Conservation (phyloP, 2,329 filamentous ascomycete species). For the Alternaria incomplexa region DNA sequence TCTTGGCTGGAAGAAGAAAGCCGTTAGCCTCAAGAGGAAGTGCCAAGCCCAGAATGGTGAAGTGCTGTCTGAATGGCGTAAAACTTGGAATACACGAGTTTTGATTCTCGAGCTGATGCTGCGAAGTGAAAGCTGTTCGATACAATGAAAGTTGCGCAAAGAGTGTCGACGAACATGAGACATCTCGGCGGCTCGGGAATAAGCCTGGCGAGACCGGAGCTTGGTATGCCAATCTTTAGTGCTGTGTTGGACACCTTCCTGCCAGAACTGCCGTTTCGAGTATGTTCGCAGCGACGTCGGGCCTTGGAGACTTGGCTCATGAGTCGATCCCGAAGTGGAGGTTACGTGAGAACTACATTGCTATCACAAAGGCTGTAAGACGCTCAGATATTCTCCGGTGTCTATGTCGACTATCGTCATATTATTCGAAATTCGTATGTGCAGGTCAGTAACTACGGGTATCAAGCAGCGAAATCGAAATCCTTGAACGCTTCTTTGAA, state of each 20-base stretch:
- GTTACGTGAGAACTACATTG: neutral
- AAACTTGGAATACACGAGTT: neutral
- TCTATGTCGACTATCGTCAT: neutral
- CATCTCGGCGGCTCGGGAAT: slow-evolving; percentile 6
- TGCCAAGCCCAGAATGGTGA: slow-evolving; percentile 26
- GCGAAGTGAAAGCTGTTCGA: neutral
- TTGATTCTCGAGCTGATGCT: neutral
- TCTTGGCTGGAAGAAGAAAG: slow-evolving; percentile 22
- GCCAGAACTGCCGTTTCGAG: slow-evolving; percentile 34
- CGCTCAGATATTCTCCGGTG: neutral
- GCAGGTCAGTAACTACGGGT: neutral
- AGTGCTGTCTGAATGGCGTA: slow-evolving; percentile 7
- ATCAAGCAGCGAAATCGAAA: slow-evolving; percentile 76
- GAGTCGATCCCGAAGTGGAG: neutral
- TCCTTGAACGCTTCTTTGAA: slow-evolving; percentile 83
- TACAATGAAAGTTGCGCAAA: neutral
- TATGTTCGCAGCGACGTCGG: slow-evolving; percentile 22
- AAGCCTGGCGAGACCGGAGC: slow-evolving; percentile 33
- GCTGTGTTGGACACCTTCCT: slow-evolving; percentile 34
- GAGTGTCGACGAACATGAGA: neutral
- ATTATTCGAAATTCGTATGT: neutral
- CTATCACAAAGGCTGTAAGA: neutral
- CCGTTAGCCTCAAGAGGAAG: slow-evolving; percentile 26
- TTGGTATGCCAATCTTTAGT: slow-evolving; percentile 48
- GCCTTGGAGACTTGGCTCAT: slow-evolving; percentile 18